A percentile compares a stretch with the other conserved stretches of the same genome.
Evolutionary conservation across 2,329 filamentous ascomycete genomes (phyloP).

Genomic region (Aspergillaceae sp.): DNA sequence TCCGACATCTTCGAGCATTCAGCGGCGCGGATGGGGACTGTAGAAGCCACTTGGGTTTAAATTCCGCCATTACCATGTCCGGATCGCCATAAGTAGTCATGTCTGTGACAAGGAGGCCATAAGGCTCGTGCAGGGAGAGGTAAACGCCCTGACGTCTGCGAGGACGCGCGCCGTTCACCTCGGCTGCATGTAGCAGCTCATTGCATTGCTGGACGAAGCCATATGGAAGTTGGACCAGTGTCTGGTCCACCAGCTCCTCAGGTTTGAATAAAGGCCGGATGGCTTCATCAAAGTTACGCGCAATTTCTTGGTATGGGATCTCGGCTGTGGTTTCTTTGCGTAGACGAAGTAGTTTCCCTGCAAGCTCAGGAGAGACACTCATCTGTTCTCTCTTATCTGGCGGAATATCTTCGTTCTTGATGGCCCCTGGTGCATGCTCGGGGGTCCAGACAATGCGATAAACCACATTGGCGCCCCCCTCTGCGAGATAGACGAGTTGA

Average conservation of each 20-base stretch:
- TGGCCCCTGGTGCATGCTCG: constrained; percentile 13
- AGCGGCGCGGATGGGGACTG: constrained; percentile 65
- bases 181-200: constrained; percentile 42
- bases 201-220: constrained; percentile 45
- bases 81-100: constrained; percentile 48
- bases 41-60: constrained; percentile 78
- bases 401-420: constrained; percentile 17
- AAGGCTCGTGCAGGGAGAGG: constrained; percentile 47
- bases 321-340: constrained; percentile 49
- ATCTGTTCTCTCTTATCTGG: constrained; percentile 11
- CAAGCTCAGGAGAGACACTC: constrained; percentile 14
- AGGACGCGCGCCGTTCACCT: constrained; percentile 37
- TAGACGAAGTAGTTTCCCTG: constrained; percentile 50
- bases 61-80: constrained; percentile 49
- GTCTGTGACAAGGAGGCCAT: constrained; percentile 64
- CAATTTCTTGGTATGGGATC: constrained; percentile 43
- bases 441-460: constrained; percentile 49
- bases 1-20: constrained; percentile 59
- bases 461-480: constrained; percentile 71
- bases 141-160: constrained; percentile 44
- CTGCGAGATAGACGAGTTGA: constrained; percentile 44
- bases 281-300: constrained; percentile 29
- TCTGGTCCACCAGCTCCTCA: constrained; percentile 49
- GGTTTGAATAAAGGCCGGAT: constrained; percentile 49
- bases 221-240: constrained; percentile 42